Evolutionary conservation across 2,329 filamentous ascomycete species (phyloP).

Genomic region (Cordyceps cateniannulata): DNA sequence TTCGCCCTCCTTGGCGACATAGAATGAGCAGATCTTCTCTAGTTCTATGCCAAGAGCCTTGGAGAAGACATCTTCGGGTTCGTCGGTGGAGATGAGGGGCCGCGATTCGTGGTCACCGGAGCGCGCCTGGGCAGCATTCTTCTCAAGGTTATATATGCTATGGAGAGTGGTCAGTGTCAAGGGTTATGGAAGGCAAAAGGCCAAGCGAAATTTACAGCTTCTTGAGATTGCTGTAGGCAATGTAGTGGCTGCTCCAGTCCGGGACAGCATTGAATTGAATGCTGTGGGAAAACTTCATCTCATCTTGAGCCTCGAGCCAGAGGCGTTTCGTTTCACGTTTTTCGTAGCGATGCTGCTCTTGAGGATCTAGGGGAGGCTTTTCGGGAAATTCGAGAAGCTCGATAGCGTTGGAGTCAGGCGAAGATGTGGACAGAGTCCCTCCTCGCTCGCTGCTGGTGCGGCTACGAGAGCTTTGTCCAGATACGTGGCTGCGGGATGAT

Average conservation of each 20-base stretch:
- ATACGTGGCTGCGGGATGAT: constrained; percentile 11
- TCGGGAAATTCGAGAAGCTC: constrained; percentile 37
- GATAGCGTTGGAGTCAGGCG: constrained; percentile 23
- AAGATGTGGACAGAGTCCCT: constrained; percentile 23
- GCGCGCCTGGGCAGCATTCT: constrained; percentile 61
- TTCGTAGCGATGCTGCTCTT: constrained; percentile 20
- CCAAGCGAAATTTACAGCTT: constrained; percentile 63
- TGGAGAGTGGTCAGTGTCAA: constrained; percentile 13
- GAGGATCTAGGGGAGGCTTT: constrained; percentile 9
- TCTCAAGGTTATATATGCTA: constrained; percentile 94
- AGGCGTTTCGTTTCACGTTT: constrained; percentile 58
- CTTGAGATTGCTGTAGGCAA: constrained; percentile 97
- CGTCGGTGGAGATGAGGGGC: constrained; percentile 66
- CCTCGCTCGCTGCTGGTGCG: constrained; percentile 26
- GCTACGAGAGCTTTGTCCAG: constrained; percentile 17
- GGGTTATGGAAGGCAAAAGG: neutral
- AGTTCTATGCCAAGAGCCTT: constrained; percentile 80
- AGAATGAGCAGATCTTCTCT: constrained; percentile 92
- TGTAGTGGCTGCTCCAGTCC: constrained; percentile 98
- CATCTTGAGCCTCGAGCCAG: constrained; percentile 67
- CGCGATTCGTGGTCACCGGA: constrained; percentile 72
- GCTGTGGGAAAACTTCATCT: constrained; percentile 99
- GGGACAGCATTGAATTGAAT: constrained; percentile 99
- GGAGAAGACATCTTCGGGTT: constrained; percentile 76
- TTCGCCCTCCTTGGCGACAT: constrained; percentile 80